phyloP scores from a whole-genome alignment of 805 yeast genomes.

The Candida golubevii region DNA sequence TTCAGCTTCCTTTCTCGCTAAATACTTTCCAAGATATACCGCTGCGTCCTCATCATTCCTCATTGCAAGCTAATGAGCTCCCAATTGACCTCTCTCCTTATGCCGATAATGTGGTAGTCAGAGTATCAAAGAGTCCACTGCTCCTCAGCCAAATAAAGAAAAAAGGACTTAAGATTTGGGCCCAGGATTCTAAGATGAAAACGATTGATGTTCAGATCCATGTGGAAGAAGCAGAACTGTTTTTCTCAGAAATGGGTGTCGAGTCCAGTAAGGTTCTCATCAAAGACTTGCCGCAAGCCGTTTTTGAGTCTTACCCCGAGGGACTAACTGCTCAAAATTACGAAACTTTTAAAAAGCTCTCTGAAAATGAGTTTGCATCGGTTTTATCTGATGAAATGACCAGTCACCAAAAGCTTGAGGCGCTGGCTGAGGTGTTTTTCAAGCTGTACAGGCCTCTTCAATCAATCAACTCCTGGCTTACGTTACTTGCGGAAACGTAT shows the following conservation, averaged over 20 bases:
- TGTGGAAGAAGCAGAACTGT: conserved; percentile 12
- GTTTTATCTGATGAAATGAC: conserved; percentile 6
- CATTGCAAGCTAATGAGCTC: conserved; percentile 22
- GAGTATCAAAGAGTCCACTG: conserved; percentile 32
- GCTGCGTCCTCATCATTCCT: conserved; percentile 28
- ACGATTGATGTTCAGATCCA: conserved; percentile 46
- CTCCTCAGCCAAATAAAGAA: conserved; percentile 16
- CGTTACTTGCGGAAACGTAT: conserved; percentile 52
- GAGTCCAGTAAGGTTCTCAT: conserved; percentile 41
- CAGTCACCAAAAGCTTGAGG: conserved; percentile 3
- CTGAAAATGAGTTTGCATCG: neutral
- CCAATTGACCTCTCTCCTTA: conserved; percentile 43
- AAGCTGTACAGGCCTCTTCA: conserved; percentile 62
- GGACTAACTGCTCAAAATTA: conserved; percentile 11
- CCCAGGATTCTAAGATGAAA: conserved; percentile 30
- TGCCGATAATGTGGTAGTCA: conserved; percentile 39
- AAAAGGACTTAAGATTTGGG: conserved; percentile 43
- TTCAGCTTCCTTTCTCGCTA: conserved; percentile 12
- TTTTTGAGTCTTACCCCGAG: conserved; percentile 52
- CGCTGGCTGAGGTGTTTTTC: conserved; percentile 55
- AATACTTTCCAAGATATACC: neutral
- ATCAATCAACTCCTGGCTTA: conserved; percentile 71
- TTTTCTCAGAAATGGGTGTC: conserved; percentile 16
- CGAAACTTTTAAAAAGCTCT: conserved; percentile 45
- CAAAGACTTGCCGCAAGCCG: conserved; percentile 52